These are phyloP conservation scores for Termitomyces sp. DNA, from an alignment of 768 basidiomycete genomes.

Conservation along the genomic window DNA sequence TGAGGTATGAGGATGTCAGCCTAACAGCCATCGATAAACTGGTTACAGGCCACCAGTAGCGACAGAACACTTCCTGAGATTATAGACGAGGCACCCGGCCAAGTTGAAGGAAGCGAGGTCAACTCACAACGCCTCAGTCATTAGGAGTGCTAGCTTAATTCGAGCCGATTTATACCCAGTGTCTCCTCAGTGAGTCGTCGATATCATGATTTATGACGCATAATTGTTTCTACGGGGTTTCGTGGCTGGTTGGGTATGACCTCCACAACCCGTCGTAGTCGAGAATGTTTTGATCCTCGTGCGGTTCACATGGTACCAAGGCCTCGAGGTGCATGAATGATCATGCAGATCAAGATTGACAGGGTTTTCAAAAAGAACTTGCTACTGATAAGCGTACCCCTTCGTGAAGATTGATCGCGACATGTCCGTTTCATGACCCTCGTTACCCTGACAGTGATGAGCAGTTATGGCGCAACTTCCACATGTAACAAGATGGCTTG, in stretches of 20 bases:
- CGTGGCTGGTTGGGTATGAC: not conserved
- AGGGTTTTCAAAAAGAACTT: too few species aligned
- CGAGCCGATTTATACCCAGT: not conserved
- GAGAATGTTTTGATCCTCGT: not conserved
- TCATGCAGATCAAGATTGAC: too few species aligned
- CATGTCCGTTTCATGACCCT: not conserved
- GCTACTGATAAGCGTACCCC: not conserved
- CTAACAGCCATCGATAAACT: not conserved
- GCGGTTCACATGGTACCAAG: not conserved
- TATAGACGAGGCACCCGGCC: conserved; percentile 9
- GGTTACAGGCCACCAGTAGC: conserved; percentile 7
- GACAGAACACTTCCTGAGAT: not conserved
- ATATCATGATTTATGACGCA: not conserved
- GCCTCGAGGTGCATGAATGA: too few species aligned
- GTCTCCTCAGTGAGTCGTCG: not conserved
- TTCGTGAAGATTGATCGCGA: not conserved
- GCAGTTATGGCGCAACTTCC: not conserved
- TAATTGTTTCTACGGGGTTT: not conserved
- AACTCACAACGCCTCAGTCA: conserved; percentile 3
- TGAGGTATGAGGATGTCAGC: conserved; percentile 5
- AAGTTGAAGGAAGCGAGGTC: conserved; percentile 8
- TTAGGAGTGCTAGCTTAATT: not conserved
- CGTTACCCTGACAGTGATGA: not conserved
- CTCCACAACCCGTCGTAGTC: not conserved
- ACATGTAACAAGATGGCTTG: not conserved